Evolutionary conservation across 179 eudicot genomes (phyloP).

Genomic region (Drosera spatulata): DNA sequence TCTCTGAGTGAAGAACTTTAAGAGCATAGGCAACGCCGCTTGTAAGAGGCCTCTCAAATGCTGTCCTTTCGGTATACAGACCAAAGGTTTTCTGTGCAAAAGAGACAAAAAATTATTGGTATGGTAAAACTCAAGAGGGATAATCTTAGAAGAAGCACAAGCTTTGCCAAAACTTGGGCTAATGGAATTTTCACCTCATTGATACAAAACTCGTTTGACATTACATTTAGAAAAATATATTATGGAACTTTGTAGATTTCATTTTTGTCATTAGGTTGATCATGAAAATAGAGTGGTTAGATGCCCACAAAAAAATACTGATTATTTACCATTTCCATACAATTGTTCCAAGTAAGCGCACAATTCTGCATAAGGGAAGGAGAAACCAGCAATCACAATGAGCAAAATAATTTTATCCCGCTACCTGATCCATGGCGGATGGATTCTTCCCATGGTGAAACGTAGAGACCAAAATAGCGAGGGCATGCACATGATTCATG

Average conservation of each 20-base stretch:
- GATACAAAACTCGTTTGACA: too few relatives aligned
- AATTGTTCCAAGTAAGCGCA: too few relatives aligned
- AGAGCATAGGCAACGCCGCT: constrained; percentile 96
- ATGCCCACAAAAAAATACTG: too few relatives aligned
- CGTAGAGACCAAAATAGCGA: constrained; percentile 75
- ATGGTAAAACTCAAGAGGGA: background rate
- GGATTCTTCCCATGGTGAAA: constrained; percentile 79
- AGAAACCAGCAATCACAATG: background rate
- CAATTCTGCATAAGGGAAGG: background rate
- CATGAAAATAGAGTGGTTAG: too few relatives aligned
- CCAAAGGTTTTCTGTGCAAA: constrained; percentile 63
- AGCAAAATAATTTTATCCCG: background rate
- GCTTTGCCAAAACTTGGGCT: background rate
- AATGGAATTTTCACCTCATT: too few relatives aligned
- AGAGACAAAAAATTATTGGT: background rate
- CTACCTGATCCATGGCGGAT: constrained; percentile 88
- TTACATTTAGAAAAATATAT: too few relatives aligned
- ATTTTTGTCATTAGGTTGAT: too few relatives aligned
- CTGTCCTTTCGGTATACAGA: constrained; percentile 74
- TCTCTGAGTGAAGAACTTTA: constrained; percentile 65
- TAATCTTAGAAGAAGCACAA: background rate
- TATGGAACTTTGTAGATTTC: too few relatives aligned
- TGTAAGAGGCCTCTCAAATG: constrained; percentile 93
- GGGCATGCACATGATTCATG: constrained; percentile 92
- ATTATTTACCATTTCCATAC: too few relatives aligned